Conservation (phyloP, 371 early-diverging fungal species). For the Mortierella sp. region DNA sequence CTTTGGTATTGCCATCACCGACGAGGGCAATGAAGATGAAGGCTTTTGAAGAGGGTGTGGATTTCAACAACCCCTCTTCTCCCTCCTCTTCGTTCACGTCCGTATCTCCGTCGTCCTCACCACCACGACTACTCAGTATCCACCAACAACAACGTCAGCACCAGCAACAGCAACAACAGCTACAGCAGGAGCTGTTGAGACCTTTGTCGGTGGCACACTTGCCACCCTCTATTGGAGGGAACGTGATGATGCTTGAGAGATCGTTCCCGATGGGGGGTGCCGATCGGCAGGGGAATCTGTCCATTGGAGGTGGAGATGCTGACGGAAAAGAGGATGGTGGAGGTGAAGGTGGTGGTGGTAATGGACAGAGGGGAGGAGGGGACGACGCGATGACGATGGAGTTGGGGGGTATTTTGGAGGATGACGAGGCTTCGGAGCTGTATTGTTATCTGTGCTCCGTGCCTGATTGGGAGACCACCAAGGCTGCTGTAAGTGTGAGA, state of each 20-base stretch:
- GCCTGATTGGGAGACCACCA: slow-evolving; percentile 33
- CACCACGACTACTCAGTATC: not conserved
- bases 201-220: not conserved
- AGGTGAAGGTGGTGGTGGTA: not conserved
- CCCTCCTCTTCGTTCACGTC: not conserved
- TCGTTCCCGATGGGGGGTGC: not conserved
- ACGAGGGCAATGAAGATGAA: not conserved
- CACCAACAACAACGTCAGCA: not conserved
- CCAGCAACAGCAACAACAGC: not conserved
- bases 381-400: not conserved
- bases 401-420: not conserved
- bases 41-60: not conserved
- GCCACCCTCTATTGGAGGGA: not conserved
- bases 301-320: not conserved
- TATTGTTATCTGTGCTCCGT: slow-evolving; percentile 4
- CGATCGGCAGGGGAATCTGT: not conserved
- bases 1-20: no score
- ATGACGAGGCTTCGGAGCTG: not conserved
- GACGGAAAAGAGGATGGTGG: not conserved
- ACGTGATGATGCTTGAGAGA: no score
- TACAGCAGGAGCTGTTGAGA: not conserved
- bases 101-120: not conserved
- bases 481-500: slow-evolving; percentile 36
- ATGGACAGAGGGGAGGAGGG: not conserved
- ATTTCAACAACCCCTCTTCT: not conserved